phyloP scores from a whole-genome alignment of 495 filamentous ascomycete genomes.

The Penicillium psychrofluorescens region DNA sequence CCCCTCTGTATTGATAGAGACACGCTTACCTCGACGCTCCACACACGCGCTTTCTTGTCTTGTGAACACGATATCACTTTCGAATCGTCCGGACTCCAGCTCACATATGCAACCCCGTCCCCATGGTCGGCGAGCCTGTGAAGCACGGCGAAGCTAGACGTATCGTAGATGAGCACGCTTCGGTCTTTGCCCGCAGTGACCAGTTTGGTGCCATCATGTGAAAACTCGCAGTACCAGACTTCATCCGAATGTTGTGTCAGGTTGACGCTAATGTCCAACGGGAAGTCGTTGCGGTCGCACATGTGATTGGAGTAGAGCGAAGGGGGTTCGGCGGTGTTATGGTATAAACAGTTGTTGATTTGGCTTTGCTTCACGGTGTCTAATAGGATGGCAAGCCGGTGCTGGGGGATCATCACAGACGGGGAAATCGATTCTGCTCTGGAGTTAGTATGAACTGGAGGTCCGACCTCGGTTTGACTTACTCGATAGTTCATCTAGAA shows the following conservation, averaged over 20 bases:
- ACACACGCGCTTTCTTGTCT: constrained; percentile 69
- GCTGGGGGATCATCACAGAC: constrained; percentile 96
- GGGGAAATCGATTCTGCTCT: constrained; percentile 80
- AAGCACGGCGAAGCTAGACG: constrained; percentile 56
- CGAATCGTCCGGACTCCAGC: constrained; percentile 88
- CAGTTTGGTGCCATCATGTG: constrained; percentile 76
- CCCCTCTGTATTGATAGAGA: background rate
- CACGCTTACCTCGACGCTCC: constrained; percentile 63
- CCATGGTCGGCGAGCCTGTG: constrained; percentile 59
- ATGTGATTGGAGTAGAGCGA: constrained; percentile 85
- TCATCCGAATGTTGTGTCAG: constrained; percentile 74
- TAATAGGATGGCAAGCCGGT: constrained; percentile 80
- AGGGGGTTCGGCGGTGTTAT: constrained; percentile 70
- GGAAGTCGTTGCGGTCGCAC: constrained; percentile 77
- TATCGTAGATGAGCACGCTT: constrained; percentile 76
- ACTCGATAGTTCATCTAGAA: constrained; percentile 84
- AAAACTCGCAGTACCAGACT: constrained; percentile 87
- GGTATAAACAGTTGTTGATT: constrained; percentile 78
- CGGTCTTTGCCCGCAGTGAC: constrained; percentile 74
- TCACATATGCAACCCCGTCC: constrained; percentile 61
- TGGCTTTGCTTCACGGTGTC: constrained; percentile 75
- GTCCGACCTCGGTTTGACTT: constrained; percentile 17
- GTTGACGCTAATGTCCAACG: constrained; percentile 55
- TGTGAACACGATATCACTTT: constrained; percentile 75
- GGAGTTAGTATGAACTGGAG: constrained; percentile 2